Conservation (phyloP, 257 asterid species). For the Nicotiana obtusifolia region DNA sequence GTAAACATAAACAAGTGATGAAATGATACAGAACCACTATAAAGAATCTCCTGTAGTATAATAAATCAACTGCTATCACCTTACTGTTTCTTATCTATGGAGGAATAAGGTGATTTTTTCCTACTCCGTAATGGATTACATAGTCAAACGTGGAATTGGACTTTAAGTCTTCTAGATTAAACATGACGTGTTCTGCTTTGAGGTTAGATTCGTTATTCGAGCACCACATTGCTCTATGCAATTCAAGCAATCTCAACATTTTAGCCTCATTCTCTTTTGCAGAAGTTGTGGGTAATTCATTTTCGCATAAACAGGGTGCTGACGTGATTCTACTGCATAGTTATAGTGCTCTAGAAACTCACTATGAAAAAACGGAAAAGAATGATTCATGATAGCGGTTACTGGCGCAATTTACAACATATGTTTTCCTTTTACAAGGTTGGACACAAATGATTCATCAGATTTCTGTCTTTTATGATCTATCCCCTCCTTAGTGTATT, state of each 20-base stretch:
- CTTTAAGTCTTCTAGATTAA: neutral
- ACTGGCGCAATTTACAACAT: constrained; percentile 33
- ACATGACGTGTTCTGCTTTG: neutral
- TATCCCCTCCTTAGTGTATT: neutral
- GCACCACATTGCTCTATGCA: constrained; percentile 23
- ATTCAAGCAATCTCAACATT: constrained; percentile 20
- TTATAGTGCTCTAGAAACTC: constrained; percentile 33
- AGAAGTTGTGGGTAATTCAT: constrained; percentile 32
- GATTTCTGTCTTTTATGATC: neutral
- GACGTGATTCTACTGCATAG: constrained; percentile 31
- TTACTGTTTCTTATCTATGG: neutral
- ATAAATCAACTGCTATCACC: neutral
- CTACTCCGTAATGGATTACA: neutral
- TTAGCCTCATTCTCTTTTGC: constrained; percentile 27
- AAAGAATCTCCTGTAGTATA: neutral
- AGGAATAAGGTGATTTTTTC: neutral
- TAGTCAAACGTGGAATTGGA: neutral
- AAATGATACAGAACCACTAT: neutral
- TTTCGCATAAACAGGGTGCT: constrained; percentile 24
- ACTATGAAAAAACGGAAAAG: constrained; percentile 42
- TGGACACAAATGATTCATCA: constrained; percentile 13
- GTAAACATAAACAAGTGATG: neutral
- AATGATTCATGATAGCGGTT: constrained; percentile 20
- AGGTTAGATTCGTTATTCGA: neutral
- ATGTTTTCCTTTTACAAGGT: constrained; percentile 25